Conservation (phyloP, 257 asterid genomes). For the Nemophila menziesii region DNA sequence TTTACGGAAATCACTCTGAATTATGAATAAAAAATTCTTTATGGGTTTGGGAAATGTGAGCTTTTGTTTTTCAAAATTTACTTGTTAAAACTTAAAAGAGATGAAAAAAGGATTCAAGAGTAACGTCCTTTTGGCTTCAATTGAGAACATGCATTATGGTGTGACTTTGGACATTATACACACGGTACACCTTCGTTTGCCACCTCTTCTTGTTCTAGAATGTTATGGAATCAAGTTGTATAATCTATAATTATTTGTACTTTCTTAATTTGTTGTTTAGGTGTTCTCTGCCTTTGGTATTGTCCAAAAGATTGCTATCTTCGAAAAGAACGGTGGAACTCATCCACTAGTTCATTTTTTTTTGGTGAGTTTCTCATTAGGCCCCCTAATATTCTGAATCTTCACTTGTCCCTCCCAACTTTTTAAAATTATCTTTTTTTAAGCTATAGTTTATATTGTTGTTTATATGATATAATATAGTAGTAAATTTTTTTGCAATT, state of each 20-base stretch:
- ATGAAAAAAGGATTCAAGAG: slow-evolving; percentile 60
- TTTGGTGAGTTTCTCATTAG: slow-evolving; percentile 38
- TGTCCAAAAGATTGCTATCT: slow-evolving; percentile 77
- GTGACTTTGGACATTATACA: slow-evolving; percentile 63
- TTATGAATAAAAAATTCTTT: no score
- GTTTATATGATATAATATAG: no score
- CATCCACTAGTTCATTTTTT: slow-evolving; percentile 73
- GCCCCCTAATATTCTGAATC: no score
- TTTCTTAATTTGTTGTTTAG: slow-evolving; percentile 26
- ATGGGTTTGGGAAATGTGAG: no score
- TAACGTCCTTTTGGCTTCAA: slow-evolving; percentile 69
- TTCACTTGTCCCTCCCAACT: no score
- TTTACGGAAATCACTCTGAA: no score
- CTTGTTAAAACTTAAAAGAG: no score
- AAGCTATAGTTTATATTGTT: no score
- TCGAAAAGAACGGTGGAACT: slow-evolving; percentile 84
- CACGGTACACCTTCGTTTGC: slow-evolving; percentile 28
- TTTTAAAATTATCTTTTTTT: no score
- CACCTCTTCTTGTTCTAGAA: slow-evolving; percentile 1
- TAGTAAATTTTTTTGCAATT: no score
- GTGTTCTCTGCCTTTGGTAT: slow-evolving; percentile 70
- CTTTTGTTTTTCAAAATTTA: no score
- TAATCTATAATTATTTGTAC: background rate
- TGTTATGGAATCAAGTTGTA: background rate
- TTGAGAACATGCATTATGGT: slow-evolving; percentile 83